These are phyloP conservation scores for Mallotus nudiflorus DNA, from an alignment of 345 rosid genomes.

Conservation along the genomic window DNA sequence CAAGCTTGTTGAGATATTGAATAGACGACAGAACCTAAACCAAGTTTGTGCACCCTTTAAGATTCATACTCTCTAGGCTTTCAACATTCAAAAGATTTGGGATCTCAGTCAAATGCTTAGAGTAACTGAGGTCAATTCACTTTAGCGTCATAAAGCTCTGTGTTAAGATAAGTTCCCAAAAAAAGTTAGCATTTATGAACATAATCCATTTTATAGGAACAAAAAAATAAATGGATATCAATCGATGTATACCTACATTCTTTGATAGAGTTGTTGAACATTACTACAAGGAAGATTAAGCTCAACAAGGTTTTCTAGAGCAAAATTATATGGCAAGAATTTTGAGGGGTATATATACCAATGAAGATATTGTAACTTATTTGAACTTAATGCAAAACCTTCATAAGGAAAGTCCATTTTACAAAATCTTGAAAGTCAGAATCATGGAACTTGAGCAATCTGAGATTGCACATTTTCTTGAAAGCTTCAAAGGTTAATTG, in stretches of 20 bases:
- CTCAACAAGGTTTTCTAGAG: slow-evolving; percentile 1
- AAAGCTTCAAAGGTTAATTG: slow-evolving; percentile 1
- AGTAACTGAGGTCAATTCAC: background rate
- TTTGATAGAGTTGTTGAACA: slow-evolving; percentile 5
- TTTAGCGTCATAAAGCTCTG: slow-evolving; percentile 4
- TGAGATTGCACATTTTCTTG: background rate
- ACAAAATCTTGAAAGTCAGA: background rate
- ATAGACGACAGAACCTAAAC: background rate
- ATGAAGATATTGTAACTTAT: slow-evolving; percentile 7
- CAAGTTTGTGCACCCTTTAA: background rate
- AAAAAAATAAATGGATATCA: background rate
- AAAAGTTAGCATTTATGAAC: background rate
- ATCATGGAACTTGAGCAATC: slow-evolving; percentile 10
- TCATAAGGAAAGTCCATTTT: background rate
- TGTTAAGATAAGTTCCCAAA: no score
- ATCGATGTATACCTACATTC: background rate
- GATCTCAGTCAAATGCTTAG: background rate
- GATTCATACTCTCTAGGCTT: slow-evolving; percentile 2
- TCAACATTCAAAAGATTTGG: slow-evolving; percentile 3
- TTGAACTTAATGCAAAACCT: background rate
- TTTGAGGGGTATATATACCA: slow-evolving; percentile 6
- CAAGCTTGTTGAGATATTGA: slow-evolving; percentile 13
- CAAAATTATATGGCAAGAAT: background rate
- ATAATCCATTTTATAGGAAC: background rate
- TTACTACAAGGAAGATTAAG: background rate